phyloP scores from a whole-genome alignment of 805 yeast genomes.

The Lachancea thermotolerans region DNA sequence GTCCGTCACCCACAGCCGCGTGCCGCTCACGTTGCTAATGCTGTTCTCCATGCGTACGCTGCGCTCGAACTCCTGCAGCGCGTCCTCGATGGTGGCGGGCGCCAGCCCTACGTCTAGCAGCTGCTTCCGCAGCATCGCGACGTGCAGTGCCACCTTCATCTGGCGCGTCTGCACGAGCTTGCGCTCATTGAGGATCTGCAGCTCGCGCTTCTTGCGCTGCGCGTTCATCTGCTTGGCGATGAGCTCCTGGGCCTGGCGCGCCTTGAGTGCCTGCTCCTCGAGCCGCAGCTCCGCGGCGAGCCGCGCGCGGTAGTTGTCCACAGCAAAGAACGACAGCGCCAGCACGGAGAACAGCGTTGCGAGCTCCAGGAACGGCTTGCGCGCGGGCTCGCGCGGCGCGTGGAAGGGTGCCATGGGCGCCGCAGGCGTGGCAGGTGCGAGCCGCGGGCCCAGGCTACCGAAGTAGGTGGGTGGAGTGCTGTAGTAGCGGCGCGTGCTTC shows the following conservation, averaged over 20 bases:
- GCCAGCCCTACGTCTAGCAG: constrained; percentile 47
- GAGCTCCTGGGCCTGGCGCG: constrained; percentile 29
- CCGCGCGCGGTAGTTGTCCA: constrained; percentile 44
- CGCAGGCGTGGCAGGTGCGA: too few relatives aligned
- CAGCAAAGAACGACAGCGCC: constrained; percentile 41
- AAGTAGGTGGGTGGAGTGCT: constrained; percentile 15
- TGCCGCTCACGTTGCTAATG: constrained; percentile 48
- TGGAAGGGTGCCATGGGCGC: too few relatives aligned
- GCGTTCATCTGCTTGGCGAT: constrained; percentile 44
- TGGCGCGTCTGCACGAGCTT: constrained; percentile 41
- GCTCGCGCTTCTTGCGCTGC: constrained; percentile 45
- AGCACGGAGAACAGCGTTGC: constrained; percentile 38
- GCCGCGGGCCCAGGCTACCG: background rate
- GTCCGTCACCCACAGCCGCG: constrained; percentile 54
- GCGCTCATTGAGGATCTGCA: constrained; percentile 47
- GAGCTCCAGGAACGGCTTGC: constrained; percentile 32
- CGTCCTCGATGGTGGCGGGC: constrained; percentile 52
- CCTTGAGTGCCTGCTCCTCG: constrained; percentile 29
- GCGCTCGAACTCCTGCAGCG: constrained; percentile 48
- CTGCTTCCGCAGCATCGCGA: constrained; percentile 59
- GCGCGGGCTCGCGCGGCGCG: background rate
- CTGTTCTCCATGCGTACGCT: constrained; percentile 54
- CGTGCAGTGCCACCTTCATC: constrained; percentile 58
- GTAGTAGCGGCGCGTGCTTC: background rate
- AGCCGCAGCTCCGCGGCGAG: constrained; percentile 31